These are phyloP conservation scores for Withania somnifera DNA, from an alignment of 305 asterid genomes.

Conservation along the genomic window DNA sequence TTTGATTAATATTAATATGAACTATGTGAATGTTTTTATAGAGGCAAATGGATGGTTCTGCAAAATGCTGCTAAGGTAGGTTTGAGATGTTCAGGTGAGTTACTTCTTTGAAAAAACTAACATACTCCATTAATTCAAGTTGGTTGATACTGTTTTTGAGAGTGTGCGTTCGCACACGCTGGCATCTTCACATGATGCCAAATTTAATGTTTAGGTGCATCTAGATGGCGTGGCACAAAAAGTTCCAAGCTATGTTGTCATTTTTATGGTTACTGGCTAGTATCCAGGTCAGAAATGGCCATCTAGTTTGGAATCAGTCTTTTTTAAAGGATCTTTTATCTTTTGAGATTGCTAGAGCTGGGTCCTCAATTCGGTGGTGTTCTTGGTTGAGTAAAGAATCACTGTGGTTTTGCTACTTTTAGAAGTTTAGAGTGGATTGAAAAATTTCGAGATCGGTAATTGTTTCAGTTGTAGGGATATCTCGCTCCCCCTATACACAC, in stretches of 20 bases:
- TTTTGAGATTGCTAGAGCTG: neutral
- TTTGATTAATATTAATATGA: conserved; percentile 35
- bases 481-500: neutral
- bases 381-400: neutral
- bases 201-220: neutral
- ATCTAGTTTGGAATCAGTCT: neutral
- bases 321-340: neutral
- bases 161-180: neutral
- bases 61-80: conserved; percentile 84
- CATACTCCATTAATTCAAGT: neutral
- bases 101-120: conserved; percentile 18
- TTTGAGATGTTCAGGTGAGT: conserved; percentile 82
- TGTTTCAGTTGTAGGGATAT: neutral
- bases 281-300: neutral
- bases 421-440: neutral
- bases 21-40: conserved; percentile 53
- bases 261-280: neutral
- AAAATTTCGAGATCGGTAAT: neutral
- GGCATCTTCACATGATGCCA: neutral
- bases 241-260: neutral
- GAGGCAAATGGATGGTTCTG: conserved; percentile 75
- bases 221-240: neutral
- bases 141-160: neutral
- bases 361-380: neutral
- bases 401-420: neutral